Percentiles rank a stretch among this genome's conserved stretches.
phyloP scores from a whole-genome alignment of 1,284 basidiomycete genomes.

The Cryptococcus sp. region DNA sequence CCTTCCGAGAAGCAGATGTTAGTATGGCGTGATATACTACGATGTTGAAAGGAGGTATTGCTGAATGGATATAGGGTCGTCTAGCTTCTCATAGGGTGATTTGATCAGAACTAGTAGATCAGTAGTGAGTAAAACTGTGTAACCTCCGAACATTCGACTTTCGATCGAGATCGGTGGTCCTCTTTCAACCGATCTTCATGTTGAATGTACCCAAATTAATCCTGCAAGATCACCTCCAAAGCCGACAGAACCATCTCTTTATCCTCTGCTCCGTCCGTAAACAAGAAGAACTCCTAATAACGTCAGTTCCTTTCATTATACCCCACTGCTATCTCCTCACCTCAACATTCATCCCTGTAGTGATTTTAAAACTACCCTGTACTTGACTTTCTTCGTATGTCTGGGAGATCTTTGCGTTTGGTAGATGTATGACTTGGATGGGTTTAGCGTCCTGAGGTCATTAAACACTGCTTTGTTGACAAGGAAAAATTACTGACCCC shows the following conservation, averaged over 20 bases:
- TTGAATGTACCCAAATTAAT: too few species aligned
- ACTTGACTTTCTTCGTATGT: slow-evolving; percentile 43
- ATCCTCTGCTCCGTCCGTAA: slow-evolving; percentile 38
- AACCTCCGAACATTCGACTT: too few species aligned
- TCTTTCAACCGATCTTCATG: too few species aligned
- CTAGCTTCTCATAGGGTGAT: too few species aligned
- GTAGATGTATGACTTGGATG: slow-evolving; percentile 22
- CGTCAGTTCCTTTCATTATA: neutral
- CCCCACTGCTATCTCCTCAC: slow-evolving; percentile 13
- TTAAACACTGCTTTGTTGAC: neutral
- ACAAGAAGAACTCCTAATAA: slow-evolving; percentile 37
- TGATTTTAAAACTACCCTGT: slow-evolving; percentile 38
- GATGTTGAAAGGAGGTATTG: too few species aligned
- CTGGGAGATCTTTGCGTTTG: slow-evolving; percentile 11
- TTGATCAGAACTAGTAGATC: too few species aligned
- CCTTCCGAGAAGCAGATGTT: too few species aligned
- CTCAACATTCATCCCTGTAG: slow-evolving; percentile 20
- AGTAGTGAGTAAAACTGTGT: too few species aligned
- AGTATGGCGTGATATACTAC: too few species aligned
- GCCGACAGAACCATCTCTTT: slow-evolving; percentile 35
- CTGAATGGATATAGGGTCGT: too few species aligned
- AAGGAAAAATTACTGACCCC: slow-evolving; percentile 13
- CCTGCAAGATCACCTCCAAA: slow-evolving; percentile 1
- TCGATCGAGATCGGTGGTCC: too few species aligned
- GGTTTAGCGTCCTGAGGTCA: slow-evolving; percentile 23